Conservation (phyloP, 495 filamentous ascomycete genomes). For the Daldinia loculata region DNA sequence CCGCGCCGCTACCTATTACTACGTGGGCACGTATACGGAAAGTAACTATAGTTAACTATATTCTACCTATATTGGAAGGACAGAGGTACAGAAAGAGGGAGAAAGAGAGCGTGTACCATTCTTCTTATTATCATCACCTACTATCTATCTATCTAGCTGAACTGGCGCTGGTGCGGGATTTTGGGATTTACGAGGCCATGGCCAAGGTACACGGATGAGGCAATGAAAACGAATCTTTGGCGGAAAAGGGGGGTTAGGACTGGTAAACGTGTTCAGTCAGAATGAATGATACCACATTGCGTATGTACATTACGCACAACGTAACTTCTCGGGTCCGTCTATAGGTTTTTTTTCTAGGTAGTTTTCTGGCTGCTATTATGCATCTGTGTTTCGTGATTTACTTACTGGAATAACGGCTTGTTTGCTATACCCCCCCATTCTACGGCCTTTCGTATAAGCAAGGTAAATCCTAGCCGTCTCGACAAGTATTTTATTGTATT, state of each 20-base stretch:
- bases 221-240: background rate
- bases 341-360: too few species aligned
- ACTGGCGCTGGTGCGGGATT: slow-evolving; percentile 3
- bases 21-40: background rate
- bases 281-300: slow-evolving; percentile 40
- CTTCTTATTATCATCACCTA: background rate
- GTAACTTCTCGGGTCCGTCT: too few species aligned
- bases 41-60: background rate
- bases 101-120: background rate
- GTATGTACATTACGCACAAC: background rate
- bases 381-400: background rate
- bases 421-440: background rate
- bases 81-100: background rate
- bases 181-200: background rate
- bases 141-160: background rate
- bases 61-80: background rate
- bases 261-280: slow-evolving; percentile 25
- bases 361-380: too few species aligned
- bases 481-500: background rate
- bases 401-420: background rate
- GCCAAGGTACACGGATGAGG: background rate
- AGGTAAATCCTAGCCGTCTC: background rate
- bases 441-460: background rate
- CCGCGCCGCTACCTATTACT: background rate
- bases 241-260: background rate